A percentile compares a stretch with the other conserved stretches of the same genome.
phyloP scores from a whole-genome alignment of 2,329 filamentous ascomycete genomes.

The Sclerotinia sclerotiorum region DNA sequence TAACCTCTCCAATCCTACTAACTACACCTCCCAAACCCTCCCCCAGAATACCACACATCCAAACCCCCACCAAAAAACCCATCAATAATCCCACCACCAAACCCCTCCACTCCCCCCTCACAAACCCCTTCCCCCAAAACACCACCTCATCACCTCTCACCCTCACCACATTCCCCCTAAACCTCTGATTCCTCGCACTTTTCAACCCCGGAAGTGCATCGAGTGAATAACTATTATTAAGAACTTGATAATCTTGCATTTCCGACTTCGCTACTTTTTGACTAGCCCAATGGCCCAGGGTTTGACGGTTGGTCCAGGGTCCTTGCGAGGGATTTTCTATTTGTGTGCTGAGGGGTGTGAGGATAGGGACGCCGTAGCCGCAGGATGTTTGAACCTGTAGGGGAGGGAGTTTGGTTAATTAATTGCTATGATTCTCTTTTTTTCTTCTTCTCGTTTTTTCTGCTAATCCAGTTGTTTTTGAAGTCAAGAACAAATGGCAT shows the following conservation, averaged over 20 bases:
- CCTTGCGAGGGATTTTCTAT: not conserved
- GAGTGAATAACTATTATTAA: slow-evolving; percentile 9
- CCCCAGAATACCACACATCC: not conserved
- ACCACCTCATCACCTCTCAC: not conserved
- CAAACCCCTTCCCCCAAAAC: not conserved
- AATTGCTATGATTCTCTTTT: not conserved
- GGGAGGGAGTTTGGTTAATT: not conserved
- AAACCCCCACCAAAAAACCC: not conserved
- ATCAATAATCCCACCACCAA: not conserved
- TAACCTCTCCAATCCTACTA: not conserved
- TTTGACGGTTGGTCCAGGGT: slow-evolving; percentile 16
- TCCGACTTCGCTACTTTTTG: not conserved
- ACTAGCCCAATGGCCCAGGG: not conserved
- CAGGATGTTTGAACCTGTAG: slow-evolving; percentile 63
- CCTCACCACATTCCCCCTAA: not conserved
- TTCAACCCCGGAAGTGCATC: slow-evolving; percentile 10
- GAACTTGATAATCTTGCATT: not conserved
- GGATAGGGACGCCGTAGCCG: slow-evolving; percentile 59
- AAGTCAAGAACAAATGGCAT: not conserved
- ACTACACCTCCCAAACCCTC: not conserved
- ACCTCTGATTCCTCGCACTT: not conserved
- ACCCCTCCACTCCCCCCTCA: slow-evolving; percentile 17
- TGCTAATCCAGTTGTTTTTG: not conserved
- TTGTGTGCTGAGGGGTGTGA: not conserved
- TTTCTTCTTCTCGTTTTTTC: not conserved